Evolutionary conservation across 208 protist species (phyloP), one percentile per base, ranked within the genome.

Genomic region (Leishmania mexicana): DNA sequence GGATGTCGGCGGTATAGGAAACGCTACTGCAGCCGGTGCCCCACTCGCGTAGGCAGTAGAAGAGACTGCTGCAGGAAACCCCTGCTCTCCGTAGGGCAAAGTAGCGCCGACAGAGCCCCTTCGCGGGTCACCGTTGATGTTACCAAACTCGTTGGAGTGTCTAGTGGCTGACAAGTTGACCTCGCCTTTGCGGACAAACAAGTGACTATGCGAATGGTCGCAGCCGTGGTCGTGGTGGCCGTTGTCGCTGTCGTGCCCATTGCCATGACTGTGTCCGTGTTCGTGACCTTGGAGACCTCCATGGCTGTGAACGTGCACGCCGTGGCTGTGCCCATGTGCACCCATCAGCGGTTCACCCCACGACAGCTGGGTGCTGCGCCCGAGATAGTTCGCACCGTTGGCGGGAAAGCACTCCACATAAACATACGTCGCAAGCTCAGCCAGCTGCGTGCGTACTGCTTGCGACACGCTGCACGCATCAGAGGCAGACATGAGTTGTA

Each of bases 391-490:
- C 2, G 70, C 35, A n/a, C 75, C 78, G n/a, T 75, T 80, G 13
- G 80, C 68, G 0, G 76, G 54, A 72, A 89, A 87, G 82, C 85
- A 93, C 81, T 96, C 90, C 62, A 96, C 91, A 77, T 94, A 93
- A 28, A 91, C 87, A 62, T 89, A 80, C 19, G 73, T 88, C 31
- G 86, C 88, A 24, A 94, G 76, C 7, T 83, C 72, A 47, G 84
- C n/a, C 21, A 94, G 75, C 31, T 85, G 78, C 28, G 81, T 58
- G 17, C 88, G 90, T 68, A 80, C 88, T 49, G 81, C 81, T 3
- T 38, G 57, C 0, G 86, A 86, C 2, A 94, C 86, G 28, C 78
- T 71, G 42, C 83, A 54, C 8, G 85, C 83, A 75, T 96, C 84
- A 15, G 86, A 87, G 35, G 78, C 83, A 7, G 88, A 86, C 71